Evolutionary conservation across 495 filamentous ascomycete genomes (phyloP), one percentile per base, ranked within the genome.

Genomic region (Penicillium goetzii): DNA sequence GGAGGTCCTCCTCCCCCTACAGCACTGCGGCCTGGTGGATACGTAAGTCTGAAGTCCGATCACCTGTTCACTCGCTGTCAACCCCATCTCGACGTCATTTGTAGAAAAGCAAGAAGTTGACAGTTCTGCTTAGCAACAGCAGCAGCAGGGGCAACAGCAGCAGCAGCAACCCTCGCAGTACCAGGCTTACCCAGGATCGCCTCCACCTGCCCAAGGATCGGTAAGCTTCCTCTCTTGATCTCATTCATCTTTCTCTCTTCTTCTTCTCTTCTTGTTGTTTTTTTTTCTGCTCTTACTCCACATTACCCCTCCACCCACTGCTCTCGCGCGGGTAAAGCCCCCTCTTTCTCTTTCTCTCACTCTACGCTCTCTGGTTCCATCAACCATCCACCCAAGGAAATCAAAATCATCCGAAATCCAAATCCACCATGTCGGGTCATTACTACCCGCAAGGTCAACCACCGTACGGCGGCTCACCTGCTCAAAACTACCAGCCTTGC

Each of bases 1-100:
- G 79, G 79, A 36, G 79, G 79, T 14, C 77, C 78, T 71, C 78
- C 78, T 23, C 76, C 78, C 71, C 78, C 78, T 23, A 3, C 76
- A 62, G 63, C 76, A 26, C 63, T 77, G 67, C 75, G 71, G 62
- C 65, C 71, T 64, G 74, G 70, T 76, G 78, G 78, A 74, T 71
- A 74, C 61, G 77, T 78, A 74, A 75, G 77, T 75, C 58, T 12
- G 60, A 14, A 50, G 0, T 47, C 41, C 28, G 41, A 58, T 69
- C 66, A 65, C 59, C 59, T 61, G 63, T 38, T 50, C n/a, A 23
- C 43, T 36, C 15, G 14, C 8, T 25, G 52, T 55, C 51, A 19
- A n/a, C 51, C 52, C 52, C 30, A 21, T 41, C 36, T 17, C 66
- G 64, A 73, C 71, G 71, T 73, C 71, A 73, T 73, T 28, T 38